Conservation (phyloP, 208 protist species). For the Leptomonas seymouri region DNA sequence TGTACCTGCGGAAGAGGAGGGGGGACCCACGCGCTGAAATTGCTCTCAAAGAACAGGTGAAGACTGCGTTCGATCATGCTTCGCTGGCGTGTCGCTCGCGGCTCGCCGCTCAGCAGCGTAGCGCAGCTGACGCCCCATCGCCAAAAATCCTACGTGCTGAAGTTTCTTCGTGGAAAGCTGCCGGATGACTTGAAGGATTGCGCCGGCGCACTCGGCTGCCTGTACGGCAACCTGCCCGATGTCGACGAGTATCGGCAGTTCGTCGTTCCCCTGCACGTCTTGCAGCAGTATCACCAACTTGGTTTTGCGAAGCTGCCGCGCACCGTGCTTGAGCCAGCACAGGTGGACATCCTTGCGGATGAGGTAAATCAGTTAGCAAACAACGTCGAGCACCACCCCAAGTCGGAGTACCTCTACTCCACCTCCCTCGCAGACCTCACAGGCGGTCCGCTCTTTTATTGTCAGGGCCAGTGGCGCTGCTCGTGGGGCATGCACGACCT, state of each 20-base stretch:
- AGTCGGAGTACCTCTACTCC: conserved; percentile 78
- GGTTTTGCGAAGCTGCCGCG: conserved; percentile 80
- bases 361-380: conserved; percentile 84
- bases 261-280: conserved; percentile 59
- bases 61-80: background rate
- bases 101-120: background rate
- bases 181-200: conserved; percentile 85
- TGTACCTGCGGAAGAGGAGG: no score
- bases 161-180: conserved; percentile 76
- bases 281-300: conserved; percentile 77
- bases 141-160: conserved; percentile 80
- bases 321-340: conserved; percentile 58
- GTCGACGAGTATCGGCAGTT: conserved; percentile 88
- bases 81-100: background rate
- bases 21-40: no score
- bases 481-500: conserved; percentile 88
- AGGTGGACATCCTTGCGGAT: conserved; percentile 81
- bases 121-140: conserved; percentile 19
- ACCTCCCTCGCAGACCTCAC: conserved; percentile 81
- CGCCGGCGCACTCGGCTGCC: conserved; percentile 76
- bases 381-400: conserved; percentile 86
- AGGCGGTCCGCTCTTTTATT: conserved; percentile 82
- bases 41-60: no score
- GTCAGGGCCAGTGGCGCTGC: conserved; percentile 84
- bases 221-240: conserved; percentile 83